Conservation (phyloP, 2,329 filamentous ascomycete species). For the Penicillium sp. region DNA sequence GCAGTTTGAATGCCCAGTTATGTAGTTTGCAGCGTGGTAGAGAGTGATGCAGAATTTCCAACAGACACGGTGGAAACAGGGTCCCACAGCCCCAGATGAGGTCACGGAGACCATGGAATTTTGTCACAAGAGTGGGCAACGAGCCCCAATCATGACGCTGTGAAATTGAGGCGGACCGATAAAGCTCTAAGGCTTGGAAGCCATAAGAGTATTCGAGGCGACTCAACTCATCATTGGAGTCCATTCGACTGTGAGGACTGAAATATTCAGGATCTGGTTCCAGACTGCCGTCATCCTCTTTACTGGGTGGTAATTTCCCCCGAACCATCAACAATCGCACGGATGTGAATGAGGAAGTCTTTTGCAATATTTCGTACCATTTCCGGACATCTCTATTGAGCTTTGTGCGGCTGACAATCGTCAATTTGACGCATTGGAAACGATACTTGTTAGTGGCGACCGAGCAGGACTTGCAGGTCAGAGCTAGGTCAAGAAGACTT, state of each 20-base stretch:
- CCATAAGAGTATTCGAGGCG: not conserved
- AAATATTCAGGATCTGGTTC: too few species aligned
- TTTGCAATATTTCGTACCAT: not conserved
- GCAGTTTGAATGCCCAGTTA: not conserved
- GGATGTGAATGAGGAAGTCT: not conserved
- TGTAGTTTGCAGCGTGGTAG: not conserved
- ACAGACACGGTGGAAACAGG: not conserved
- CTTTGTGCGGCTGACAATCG: not conserved
- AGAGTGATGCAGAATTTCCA: not conserved
- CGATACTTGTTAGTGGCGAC: not conserved
- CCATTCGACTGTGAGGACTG: not conserved
- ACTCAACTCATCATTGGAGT: not conserved
- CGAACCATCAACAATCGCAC: not conserved
- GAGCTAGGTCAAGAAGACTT: not conserved
- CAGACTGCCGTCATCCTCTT: not conserved
- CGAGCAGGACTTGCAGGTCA: not conserved
- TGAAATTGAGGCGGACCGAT: not conserved
- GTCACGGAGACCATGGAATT: not conserved
- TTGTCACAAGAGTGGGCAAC: not conserved
- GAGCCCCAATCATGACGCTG: not conserved
- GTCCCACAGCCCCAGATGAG: not conserved
- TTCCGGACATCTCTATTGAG: not conserved
- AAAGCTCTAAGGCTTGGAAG: too few species aligned
- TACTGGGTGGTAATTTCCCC: not conserved
- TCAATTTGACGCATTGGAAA: not conserved